Percentiles rank a stretch among this genome's conserved stretches.
Conservation (phyloP, 164 flowering plant species). For the Macadamia tetraphylla region DNA sequence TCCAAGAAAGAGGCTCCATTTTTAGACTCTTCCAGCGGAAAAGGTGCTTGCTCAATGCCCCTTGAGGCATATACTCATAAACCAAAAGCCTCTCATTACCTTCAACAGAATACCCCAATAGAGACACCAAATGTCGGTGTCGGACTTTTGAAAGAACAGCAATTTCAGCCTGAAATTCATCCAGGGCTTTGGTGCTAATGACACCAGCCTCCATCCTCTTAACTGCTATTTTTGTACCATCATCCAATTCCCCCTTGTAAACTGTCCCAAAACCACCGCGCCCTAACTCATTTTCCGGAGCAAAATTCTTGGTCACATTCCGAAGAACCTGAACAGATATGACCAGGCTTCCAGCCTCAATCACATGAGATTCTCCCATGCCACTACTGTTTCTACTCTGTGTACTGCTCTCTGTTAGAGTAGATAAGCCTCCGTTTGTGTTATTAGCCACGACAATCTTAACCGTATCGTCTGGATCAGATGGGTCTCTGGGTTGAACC, state of each 20-base stretch:
- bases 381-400: slow-evolving; percentile 30
- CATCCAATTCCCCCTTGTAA: slow-evolving; percentile 58
- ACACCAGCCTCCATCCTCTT: slow-evolving; percentile 67
- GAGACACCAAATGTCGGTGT: slow-evolving; percentile 65
- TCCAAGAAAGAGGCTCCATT: slow-evolving; percentile 65
- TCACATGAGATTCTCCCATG: slow-evolving; percentile 42
- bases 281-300: slow-evolving; percentile 61
- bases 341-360: slow-evolving; percentile 51
- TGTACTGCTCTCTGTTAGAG: slow-evolving; percentile 35
- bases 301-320: slow-evolving; percentile 53
- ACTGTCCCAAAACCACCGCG: slow-evolving; percentile 75
- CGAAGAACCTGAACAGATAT: slow-evolving; percentile 61
- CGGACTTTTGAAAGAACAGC: slow-evolving; percentile 67
- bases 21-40: slow-evolving; percentile 54
- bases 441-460: slow-evolving; percentile 48
- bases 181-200: slow-evolving; percentile 45
- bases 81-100: slow-evolving; percentile 56
- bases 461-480: slow-evolving; percentile 42
- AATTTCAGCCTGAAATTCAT: slow-evolving; percentile 63
- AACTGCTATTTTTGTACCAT: slow-evolving; percentile 67
- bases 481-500: slow-evolving; percentile 61
- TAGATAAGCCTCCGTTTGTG: slow-evolving; percentile 26
- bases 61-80: slow-evolving; percentile 67
- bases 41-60: slow-evolving; percentile 58
- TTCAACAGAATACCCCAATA: slow-evolving; percentile 50